Conservation (phyloP, 108 stramenopile genomes). For the Conticribra weissflogii region DNA sequence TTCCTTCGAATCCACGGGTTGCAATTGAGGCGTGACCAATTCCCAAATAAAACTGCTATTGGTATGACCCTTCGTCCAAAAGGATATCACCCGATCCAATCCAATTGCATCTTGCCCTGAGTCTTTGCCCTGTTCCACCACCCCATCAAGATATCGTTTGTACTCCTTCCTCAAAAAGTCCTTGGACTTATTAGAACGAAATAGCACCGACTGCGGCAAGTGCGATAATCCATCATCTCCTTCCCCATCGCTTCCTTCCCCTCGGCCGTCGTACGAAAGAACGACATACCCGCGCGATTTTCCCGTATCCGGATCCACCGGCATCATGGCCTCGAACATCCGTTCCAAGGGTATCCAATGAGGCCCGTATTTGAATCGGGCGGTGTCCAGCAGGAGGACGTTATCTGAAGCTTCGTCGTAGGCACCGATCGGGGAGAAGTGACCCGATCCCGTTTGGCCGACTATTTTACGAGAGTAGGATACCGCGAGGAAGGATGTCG, state of each 20-base stretch:
- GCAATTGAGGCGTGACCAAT: conserved; percentile 63
- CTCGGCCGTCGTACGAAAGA: conserved; percentile 47
- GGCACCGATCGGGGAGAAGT: conserved; percentile 86
- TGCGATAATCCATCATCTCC: neutral
- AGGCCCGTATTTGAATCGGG: conserved; percentile 87
- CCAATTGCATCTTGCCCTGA: conserved; percentile 37
- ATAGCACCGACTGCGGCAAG: conserved; percentile 68
- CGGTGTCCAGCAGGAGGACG: conserved; percentile 84
- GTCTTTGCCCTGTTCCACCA: conserved; percentile 4
- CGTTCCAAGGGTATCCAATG: conserved; percentile 68
- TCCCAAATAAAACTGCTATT: conserved; percentile 53
- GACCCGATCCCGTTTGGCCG: conserved; percentile 85
- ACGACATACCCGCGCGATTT: conserved; percentile 81
- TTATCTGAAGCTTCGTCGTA: conserved; percentile 65
- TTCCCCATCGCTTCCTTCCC: neutral
- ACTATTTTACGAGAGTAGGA: conserved; percentile 71
- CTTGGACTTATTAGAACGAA: conserved; percentile 63
- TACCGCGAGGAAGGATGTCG: conserved; percentile 58
- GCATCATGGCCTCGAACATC: conserved; percentile 69
- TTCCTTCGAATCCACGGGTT: conserved; percentile 45
- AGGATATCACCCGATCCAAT: conserved; percentile 40
- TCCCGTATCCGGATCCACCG: conserved; percentile 77
- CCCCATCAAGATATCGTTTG: conserved; percentile 47
- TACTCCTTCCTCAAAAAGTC: conserved; percentile 54
- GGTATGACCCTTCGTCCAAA: conserved; percentile 57